Percentiles rank a stretch among this genome's conserved stretches.
Conservation (phyloP, 2,329 filamentous ascomycete species). For the Macroventuria anomochaeta region DNA sequence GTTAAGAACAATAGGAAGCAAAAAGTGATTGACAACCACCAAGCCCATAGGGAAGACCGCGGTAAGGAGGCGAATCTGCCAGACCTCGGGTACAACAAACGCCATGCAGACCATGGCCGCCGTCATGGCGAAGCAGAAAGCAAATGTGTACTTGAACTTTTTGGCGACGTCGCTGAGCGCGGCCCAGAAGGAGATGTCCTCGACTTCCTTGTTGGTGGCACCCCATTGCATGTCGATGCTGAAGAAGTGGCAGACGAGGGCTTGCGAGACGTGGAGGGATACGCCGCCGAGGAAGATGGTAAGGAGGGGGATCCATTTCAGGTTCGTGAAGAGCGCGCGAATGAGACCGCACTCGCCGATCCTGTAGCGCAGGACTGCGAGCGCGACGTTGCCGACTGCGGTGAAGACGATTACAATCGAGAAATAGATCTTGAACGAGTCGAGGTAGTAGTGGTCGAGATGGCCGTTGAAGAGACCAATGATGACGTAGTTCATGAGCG, state of each 20-base stretch:
- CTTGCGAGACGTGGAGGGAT: constrained; percentile 80
- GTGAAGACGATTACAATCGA: constrained; percentile 71
- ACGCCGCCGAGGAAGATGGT: constrained; percentile 84
- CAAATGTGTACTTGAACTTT: constrained; percentile 72
- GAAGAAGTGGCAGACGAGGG: constrained; percentile 81
- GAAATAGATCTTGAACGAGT: constrained; percentile 73
- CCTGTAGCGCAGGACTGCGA: constrained; percentile 69
- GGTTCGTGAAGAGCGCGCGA: constrained; percentile 60
- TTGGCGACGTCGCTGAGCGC: constrained; percentile 80
- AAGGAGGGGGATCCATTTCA: constrained; percentile 70
- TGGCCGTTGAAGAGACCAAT: constrained; percentile 76
- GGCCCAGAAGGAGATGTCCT: constrained; percentile 83
- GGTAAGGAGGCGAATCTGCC: constrained; percentile 58
- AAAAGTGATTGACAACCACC: constrained; percentile 71
- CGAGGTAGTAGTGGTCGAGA: constrained; percentile 80
- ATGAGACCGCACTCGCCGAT: constrained; percentile 62
- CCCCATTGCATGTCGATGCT: constrained; percentile 88
- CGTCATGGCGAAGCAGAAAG: constrained; percentile 66
- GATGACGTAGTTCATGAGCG: constrained; percentile 72
- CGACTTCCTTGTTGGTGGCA: constrained; percentile 81
- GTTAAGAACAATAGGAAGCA: constrained; percentile 76
- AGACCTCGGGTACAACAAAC: constrained; percentile 67
- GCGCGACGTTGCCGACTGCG: constrained; percentile 64
- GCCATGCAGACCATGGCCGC: constrained; percentile 71
- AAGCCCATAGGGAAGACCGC: constrained; percentile 76